A percentile compares a stretch with the other conserved stretches of the same genome.
These are phyloP conservation scores for Phytophthora cajani DNA, from an alignment of 352 stramenopile species.

Conservation along the genomic window DNA sequence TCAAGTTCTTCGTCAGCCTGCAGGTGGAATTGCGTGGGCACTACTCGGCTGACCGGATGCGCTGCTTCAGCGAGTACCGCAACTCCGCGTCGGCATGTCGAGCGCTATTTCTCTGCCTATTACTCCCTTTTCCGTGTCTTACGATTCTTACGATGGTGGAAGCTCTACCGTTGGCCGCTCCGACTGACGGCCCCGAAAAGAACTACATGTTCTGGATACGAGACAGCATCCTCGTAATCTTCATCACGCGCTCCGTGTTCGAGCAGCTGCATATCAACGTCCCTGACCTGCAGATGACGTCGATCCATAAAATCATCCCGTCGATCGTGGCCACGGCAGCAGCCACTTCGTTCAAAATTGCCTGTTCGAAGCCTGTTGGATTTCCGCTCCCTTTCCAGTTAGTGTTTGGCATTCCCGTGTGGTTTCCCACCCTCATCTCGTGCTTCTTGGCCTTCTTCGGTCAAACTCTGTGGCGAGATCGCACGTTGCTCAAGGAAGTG, in stretches of 20 bases:
- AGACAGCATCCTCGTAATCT: neutral
- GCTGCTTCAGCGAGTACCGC: neutral
- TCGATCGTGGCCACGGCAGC: neutral
- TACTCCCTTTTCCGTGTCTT: slow-evolving; percentile 1
- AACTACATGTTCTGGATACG: slow-evolving; percentile 5
- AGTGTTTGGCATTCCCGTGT: slow-evolving; percentile 2
- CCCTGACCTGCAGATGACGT: neutral
- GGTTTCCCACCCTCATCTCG: neutral
- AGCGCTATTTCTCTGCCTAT: neutral
- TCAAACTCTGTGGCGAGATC: neutral
- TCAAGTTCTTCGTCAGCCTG: neutral
- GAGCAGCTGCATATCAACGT: slow-evolving; percentile 2
- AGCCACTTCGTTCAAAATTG: neutral
- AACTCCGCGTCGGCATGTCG: neutral
- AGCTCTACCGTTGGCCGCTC: neutral
- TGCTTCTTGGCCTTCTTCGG: slow-evolving; percentile 1
- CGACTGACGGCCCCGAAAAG: neutral
- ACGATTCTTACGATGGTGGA: neutral
- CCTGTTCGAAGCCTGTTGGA: neutral
- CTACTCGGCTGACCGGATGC: neutral
- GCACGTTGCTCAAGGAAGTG: neutral
- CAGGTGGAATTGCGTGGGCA: neutral
- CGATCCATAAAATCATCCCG: neutral
- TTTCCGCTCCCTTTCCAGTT: neutral
- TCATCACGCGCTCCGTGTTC: neutral